Evolutionary conservation across 1,139 yeast species (phyloP), one percentile per base, ranked within the genome.

Genomic region (Magnusiomyces sp.): DNA sequence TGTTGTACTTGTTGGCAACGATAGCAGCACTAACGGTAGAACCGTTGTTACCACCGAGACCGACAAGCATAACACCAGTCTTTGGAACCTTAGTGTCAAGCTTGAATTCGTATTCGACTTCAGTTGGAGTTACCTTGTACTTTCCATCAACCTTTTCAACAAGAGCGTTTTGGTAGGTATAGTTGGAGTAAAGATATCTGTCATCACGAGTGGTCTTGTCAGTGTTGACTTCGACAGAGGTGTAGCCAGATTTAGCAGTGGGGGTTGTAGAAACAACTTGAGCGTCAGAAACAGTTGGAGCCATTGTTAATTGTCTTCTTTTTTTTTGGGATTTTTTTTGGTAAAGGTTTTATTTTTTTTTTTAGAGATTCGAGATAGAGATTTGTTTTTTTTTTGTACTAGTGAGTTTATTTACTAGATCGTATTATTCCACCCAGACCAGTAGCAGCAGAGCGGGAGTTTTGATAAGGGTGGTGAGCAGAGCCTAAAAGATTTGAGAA

Each of bases 41-140:
- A 70, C 97, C 97, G 65, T 90, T 90, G 75, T 90, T 90, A 71
- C 97, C 97, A 62, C 97, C 97, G 59, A 89, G 76, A 59, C 97
- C 97, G 49, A 90, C 97, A 58, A 90, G 76, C 80, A 90, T 71
- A 56, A 90, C 74, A 64, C 97, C 97, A 50, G 89, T 79, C 71
- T 83, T 88, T 59, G 96, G 95, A 50, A 83, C 81, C 56, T 75
- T 77, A 66, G 87, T 75, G 62, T 88, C 94, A 49, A 87, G 82
- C 69, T 87, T 86, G 76, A 90, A 90, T 64, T 88, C 84, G 66
- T 88, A 87, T 57, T 87, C 85, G 57, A 75, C 75, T 52, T 76
- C 67, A 54, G 84, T 78, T 19, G 95, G 95, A 23, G 83, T 80
- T 50, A 89, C 95, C 50, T 71, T 70, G 62, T 77, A 76, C 56